These are phyloP conservation scores for Aspergillus sp. DNA, from an alignment of 2,329 filamentous ascomycete genomes.

Conservation along the genomic window DNA sequence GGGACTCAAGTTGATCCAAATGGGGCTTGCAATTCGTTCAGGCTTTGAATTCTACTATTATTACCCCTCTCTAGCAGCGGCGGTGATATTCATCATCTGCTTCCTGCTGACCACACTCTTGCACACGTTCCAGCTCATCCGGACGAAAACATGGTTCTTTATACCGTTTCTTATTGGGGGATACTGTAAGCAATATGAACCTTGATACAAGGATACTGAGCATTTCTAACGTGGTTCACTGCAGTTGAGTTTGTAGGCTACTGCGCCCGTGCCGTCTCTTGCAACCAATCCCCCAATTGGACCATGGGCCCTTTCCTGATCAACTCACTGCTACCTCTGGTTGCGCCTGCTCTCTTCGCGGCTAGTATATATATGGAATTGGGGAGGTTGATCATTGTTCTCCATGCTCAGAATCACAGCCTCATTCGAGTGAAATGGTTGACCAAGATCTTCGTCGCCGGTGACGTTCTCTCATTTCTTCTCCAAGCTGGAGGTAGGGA, in stretches of 20 bases:
- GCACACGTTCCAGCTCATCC: constrained; percentile 18
- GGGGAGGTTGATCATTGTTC: constrained; percentile 20
- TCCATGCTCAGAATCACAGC: constrained; percentile 20
- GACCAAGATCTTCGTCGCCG: constrained; percentile 30
- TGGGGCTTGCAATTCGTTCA: neutral
- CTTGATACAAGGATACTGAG: neutral
- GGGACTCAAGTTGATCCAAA: neutral
- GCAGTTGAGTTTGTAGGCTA: constrained; percentile 11
- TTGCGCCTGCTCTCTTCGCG: constrained; percentile 26
- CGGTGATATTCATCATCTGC: constrained; percentile 20
- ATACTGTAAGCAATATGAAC: constrained; percentile 11
- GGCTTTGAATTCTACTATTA: constrained; percentile 12
- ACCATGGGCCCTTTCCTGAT: constrained; percentile 22
- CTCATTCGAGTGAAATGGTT: constrained; percentile 24
- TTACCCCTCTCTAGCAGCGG: constrained; percentile 16
- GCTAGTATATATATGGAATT: constrained; percentile 29
- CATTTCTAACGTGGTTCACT: neutral
- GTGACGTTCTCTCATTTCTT: constrained; percentile 27
- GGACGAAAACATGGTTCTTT: constrained; percentile 20
- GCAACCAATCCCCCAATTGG: constrained; percentile 22
- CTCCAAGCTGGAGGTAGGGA: constrained; percentile 27
- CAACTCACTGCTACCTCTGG: constrained; percentile 22
- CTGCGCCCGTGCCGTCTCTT: constrained; percentile 9
- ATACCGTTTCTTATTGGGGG: constrained; percentile 17
- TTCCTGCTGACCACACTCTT: constrained; percentile 12